These are phyloP conservation scores for Fusarium nisikadoi DNA, from an alignment of 2,329 filamentous ascomycete species.

Conservation along the genomic window DNA sequence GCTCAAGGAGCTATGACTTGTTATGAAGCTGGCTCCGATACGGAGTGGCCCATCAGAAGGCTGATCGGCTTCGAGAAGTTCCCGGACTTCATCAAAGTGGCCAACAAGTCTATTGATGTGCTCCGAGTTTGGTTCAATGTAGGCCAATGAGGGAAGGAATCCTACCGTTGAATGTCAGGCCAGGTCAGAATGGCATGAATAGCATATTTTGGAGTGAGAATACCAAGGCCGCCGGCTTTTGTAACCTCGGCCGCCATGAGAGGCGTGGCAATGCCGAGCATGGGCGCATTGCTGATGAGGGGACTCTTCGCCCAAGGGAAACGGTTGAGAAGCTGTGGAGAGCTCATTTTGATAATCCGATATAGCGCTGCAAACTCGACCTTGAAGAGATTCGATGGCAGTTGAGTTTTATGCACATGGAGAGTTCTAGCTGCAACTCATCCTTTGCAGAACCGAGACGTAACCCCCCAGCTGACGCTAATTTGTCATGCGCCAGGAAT, in stretches of 20 bases:
- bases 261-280: constrained; percentile 49
- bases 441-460: background rate
- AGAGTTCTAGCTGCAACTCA: background rate
- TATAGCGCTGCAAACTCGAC: background rate
- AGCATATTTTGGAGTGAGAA: background rate
- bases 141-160: constrained; percentile 48
- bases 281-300: constrained; percentile 51
- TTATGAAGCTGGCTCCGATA: constrained; percentile 67
- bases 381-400: background rate
- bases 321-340: constrained; percentile 41
- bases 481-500: constrained; percentile 27
- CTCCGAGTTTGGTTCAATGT: constrained; percentile 45
- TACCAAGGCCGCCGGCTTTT: constrained; percentile 54
- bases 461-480: constrained; percentile 3
- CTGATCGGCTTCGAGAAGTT: constrained; percentile 42
- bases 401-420: background rate
- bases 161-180: constrained; percentile 38
- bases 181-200: background rate
- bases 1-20: constrained; percentile 57
- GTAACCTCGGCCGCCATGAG: constrained; percentile 51
- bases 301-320: constrained; percentile 48
- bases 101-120: constrained; percentile 48
- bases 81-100: constrained; percentile 46
- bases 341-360: constrained; percentile 35
- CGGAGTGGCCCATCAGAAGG: constrained; percentile 60